Percentiles rank a stretch among this genome's conserved stretches.
Conservation (phyloP, 306 rosid species). For the Oxytropis ochrocephala region DNA sequence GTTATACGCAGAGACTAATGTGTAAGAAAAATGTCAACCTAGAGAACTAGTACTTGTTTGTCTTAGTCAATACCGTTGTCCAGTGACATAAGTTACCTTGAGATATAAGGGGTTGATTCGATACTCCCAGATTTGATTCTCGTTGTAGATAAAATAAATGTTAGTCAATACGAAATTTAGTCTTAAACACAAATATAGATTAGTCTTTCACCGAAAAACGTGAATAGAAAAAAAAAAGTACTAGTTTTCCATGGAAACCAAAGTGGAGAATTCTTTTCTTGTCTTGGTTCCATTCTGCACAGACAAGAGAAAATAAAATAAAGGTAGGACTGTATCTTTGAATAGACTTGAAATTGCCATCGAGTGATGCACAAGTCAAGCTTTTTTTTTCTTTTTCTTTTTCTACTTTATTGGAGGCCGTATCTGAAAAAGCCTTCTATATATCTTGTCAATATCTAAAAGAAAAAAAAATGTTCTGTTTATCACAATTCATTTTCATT, state of each 20-base stretch:
- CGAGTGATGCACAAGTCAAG: slow-evolving; percentile 14
- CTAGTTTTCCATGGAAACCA: not conserved
- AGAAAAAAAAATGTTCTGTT: not conserved
- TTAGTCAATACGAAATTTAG: too few species aligned
- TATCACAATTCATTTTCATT: not conserved
- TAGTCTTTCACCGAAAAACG: too few species aligned
- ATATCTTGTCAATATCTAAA: not conserved
- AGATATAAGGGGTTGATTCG: too few species aligned
- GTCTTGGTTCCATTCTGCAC: slow-evolving; percentile 11
- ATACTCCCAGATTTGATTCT: too few species aligned
- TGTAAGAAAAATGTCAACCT: too few species aligned
- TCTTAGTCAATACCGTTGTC: too few species aligned
- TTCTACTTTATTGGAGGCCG: slow-evolving; percentile 16
- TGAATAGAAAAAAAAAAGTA: not conserved
- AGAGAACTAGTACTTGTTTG: too few species aligned
- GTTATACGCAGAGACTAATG: too few species aligned
- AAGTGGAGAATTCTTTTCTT: not conserved
- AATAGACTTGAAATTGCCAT: slow-evolving; percentile 13
- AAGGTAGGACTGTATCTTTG: slow-evolving; percentile 7
- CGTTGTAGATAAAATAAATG: too few species aligned
- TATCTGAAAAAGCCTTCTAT: slow-evolving; percentile 12
- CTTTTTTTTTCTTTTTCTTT: not conserved
- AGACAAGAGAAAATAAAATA: slow-evolving; percentile 17
- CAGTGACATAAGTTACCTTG: too few species aligned
- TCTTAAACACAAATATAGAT: too few species aligned